Evolutionary conservation across 2,329 filamentous ascomycete species (phyloP).

Genomic region (Aspergillus sp.): DNA sequence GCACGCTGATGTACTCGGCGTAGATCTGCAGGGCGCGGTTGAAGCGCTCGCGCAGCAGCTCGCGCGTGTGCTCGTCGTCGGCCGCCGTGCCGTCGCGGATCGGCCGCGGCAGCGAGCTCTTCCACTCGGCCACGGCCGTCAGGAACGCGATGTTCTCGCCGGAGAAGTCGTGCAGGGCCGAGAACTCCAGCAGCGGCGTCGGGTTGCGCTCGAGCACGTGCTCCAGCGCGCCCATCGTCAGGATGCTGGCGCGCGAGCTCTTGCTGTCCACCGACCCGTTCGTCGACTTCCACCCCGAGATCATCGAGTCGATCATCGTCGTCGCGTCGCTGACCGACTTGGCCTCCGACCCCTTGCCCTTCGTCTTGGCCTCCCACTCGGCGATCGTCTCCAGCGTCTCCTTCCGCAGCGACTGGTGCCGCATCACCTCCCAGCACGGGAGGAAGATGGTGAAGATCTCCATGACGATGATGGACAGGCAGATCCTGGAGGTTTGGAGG

Average conservation of each 20-base stretch:
- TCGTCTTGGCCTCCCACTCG: conserved; percentile 39
- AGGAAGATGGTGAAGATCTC: conserved; percentile 65
- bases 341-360: conserved; percentile 17
- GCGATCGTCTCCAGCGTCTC: conserved; percentile 38
- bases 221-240: conserved; percentile 63
- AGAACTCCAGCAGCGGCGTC: conserved; percentile 61
- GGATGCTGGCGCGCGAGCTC: conserved; percentile 47
- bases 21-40: conserved; percentile 62
- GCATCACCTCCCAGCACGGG: conserved; percentile 58
- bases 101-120: conserved; percentile 29
- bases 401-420: conserved; percentile 30
- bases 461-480: conserved; percentile 60
- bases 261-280: conserved; percentile 40
- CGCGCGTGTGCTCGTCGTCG: conserved; percentile 23
- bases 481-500: conserved; percentile 38
- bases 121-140: conserved; percentile 58
- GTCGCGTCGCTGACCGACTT: conserved; percentile 30
- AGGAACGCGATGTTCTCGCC: conserved; percentile 71
- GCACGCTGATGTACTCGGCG: conserved; percentile 58
- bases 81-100: conserved; percentile 17
- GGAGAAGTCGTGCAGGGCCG: conserved; percentile 65
- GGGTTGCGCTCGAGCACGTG: conserved; percentile 59
- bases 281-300: conserved; percentile 27
- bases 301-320: conserved; percentile 29
- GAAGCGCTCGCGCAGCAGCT: conserved; percentile 52